phyloP scores from a whole-genome alignment of 23 red algal genomes.

The Gracilariopsis chorda region DNA sequence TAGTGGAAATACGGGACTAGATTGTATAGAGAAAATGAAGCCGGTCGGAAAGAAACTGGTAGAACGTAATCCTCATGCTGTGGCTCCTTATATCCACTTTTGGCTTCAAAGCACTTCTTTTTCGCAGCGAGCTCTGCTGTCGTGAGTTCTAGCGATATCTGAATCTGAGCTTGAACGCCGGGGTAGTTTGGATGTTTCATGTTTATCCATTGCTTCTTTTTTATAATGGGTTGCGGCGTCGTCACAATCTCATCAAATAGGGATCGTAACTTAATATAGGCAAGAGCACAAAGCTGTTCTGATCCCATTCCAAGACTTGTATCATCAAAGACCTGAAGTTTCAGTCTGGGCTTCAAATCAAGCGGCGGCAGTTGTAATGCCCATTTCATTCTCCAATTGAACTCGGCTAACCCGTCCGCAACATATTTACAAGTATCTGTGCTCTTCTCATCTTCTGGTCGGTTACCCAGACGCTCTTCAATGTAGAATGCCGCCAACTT shows the following conservation, averaged over 20 bases:
- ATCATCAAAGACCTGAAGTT: constrained; percentile 81
- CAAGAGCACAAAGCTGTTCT: constrained; percentile 63
- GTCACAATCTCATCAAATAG: constrained; percentile 72
- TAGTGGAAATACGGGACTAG: constrained; percentile 74
- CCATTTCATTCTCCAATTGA: constrained; percentile 83
- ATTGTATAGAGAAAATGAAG: constrained; percentile 71
- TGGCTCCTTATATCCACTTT: constrained; percentile 41
- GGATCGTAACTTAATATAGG: constrained; percentile 74
- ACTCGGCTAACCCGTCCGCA: constrained; percentile 67
- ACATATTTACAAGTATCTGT: constrained; percentile 75
- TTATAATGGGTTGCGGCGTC: constrained; percentile 45
- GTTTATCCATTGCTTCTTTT: constrained; percentile 74
- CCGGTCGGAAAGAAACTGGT: constrained; percentile 73
- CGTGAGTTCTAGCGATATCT: constrained; percentile 69
- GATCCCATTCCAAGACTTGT: constrained; percentile 54
- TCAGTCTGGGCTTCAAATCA: constrained; percentile 79
- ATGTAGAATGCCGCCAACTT: constrained; percentile 66
- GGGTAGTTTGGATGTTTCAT: constrained; percentile 79
- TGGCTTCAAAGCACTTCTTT: constrained; percentile 78
- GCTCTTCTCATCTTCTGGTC: constrained; percentile 31
- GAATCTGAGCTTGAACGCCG: constrained; percentile 47
- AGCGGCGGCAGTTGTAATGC: constrained; percentile 54
- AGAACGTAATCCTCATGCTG: constrained; percentile 81
- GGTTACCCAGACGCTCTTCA: constrained; percentile 61
- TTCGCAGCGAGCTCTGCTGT: constrained; percentile 47